These are phyloP conservation scores for Apiospora arundinis DNA, from an alignment of 2,329 filamentous ascomycete genomes.

Conservation along the genomic window DNA sequence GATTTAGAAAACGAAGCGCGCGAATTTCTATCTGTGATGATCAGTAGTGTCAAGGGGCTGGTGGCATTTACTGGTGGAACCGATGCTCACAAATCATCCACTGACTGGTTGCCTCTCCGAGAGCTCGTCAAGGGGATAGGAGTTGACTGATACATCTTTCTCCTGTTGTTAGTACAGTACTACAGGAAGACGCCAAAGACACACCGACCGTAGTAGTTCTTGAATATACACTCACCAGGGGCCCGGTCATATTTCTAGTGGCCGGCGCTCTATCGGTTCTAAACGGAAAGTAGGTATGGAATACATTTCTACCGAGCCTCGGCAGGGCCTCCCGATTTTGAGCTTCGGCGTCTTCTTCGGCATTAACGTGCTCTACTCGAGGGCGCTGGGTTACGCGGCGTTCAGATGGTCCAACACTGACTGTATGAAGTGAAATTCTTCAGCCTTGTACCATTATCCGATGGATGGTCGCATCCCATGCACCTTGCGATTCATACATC, in stretches of 20 bases:
- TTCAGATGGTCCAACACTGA: conserved; percentile 16
- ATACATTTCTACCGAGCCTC: conserved; percentile 31
- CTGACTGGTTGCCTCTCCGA: conserved; percentile 22
- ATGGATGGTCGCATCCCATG: neutral
- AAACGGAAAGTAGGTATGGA: conserved; percentile 29
- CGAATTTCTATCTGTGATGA: conserved; percentile 33
- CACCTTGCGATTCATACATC: neutral
- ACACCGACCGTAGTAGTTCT: conserved; percentile 26
- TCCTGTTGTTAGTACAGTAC: conserved; percentile 35
- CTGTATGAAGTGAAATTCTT: neutral
- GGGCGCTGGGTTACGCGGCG: conserved; percentile 32
- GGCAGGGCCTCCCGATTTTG: conserved; percentile 38
- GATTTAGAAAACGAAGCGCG: conserved; percentile 34
- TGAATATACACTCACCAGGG: conserved; percentile 34
- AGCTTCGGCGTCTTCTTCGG: conserved; percentile 35
- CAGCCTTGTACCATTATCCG: neutral
- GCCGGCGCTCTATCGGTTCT: conserved; percentile 36
- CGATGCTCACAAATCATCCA: conserved; percentile 22
- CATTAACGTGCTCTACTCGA: conserved; percentile 34
- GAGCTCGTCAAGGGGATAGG: conserved; percentile 27
- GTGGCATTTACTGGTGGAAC: conserved; percentile 36
- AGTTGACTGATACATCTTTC: conserved; percentile 35
- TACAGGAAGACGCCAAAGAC: conserved; percentile 31
- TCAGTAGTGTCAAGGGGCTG: conserved; percentile 36
- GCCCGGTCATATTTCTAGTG: conserved; percentile 36